Conservation (phyloP, 257 asterid genomes). For the Solanum appendiculatum region DNA sequence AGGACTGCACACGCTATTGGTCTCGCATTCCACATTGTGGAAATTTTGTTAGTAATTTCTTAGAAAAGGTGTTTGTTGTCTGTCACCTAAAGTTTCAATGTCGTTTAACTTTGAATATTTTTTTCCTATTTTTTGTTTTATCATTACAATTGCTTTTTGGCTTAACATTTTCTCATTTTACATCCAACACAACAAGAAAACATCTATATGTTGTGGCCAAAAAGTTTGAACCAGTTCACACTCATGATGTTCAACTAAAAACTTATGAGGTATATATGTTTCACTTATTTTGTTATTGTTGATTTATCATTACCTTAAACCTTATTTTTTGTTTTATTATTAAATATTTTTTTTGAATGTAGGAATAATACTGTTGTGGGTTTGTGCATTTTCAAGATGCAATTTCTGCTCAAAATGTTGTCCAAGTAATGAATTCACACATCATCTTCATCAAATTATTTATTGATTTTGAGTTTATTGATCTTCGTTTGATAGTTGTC, state of each 20-base stretch:
- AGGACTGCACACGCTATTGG: too few relatives aligned
- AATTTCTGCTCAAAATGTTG: slow-evolving; percentile 44
- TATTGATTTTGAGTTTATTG: neutral
- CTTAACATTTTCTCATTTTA: too few relatives aligned
- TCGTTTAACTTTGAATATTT: too few relatives aligned
- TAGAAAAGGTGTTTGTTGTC: too few relatives aligned
- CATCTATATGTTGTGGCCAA: slow-evolving; percentile 26
- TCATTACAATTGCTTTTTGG: too few relatives aligned
- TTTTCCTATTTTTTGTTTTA: too few relatives aligned
- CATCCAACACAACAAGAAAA: slow-evolving; percentile 22
- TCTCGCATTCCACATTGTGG: too few relatives aligned
- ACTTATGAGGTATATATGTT: slow-evolving; percentile 24
- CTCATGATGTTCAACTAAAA: slow-evolving; percentile 29
- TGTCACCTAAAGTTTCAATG: too few relatives aligned
- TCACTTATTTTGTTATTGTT: neutral
- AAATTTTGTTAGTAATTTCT: too few relatives aligned
- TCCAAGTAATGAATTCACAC: slow-evolving; percentile 19
- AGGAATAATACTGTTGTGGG: slow-evolving; percentile 62
- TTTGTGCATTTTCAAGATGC: slow-evolving; percentile 59
- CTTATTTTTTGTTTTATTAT: neutral
- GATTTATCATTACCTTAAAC: neutral
- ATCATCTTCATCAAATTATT: neutral
- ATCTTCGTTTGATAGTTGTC: neutral
- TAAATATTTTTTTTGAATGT: too few relatives aligned
- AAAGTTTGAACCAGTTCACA: slow-evolving; percentile 31